phyloP scores from a whole-genome alignment of 257 asterid genomes.

The Gardenia jasminoides region DNA sequence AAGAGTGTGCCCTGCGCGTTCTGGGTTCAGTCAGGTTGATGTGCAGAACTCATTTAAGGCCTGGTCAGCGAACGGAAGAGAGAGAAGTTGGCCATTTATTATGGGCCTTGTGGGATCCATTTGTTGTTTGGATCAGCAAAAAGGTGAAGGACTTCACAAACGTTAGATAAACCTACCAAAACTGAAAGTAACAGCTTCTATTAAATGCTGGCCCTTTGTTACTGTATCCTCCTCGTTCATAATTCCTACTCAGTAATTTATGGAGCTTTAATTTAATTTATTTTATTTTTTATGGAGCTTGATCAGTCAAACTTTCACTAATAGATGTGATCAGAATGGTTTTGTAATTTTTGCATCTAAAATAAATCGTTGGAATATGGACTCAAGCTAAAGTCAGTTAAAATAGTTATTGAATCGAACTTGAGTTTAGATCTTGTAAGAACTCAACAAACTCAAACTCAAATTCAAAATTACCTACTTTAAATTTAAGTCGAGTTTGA shows the following conservation, averaged over 20 bases:
- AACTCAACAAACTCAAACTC: too few species aligned
- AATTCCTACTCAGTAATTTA: neutral
- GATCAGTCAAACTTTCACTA: neutral
- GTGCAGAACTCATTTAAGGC: constrained; percentile 7
- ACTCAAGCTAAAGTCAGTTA: too few species aligned
- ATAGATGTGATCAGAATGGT: neutral
- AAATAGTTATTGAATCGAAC: too few species aligned
- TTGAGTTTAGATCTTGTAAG: too few species aligned
- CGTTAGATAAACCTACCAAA: constrained; percentile 1
- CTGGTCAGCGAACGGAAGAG: neutral
- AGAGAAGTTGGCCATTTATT: neutral
- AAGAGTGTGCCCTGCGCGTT: neutral
- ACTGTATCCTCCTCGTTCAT: neutral
- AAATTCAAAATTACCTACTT: too few species aligned
- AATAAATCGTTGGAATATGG: too few species aligned
- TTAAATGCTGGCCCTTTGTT: neutral
- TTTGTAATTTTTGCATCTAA: neutral
- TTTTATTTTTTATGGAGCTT: neutral
- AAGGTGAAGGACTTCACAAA: neutral
- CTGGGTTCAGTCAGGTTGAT: constrained; percentile 1
- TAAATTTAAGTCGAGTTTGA: too few species aligned
- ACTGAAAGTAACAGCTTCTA: neutral
- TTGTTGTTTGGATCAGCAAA: neutral
- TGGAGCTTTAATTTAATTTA: too few species aligned
- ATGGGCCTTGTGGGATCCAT: neutral